phyloP scores from a whole-genome alignment of 345 rosid species.

The Atalantia buxifolia region DNA sequence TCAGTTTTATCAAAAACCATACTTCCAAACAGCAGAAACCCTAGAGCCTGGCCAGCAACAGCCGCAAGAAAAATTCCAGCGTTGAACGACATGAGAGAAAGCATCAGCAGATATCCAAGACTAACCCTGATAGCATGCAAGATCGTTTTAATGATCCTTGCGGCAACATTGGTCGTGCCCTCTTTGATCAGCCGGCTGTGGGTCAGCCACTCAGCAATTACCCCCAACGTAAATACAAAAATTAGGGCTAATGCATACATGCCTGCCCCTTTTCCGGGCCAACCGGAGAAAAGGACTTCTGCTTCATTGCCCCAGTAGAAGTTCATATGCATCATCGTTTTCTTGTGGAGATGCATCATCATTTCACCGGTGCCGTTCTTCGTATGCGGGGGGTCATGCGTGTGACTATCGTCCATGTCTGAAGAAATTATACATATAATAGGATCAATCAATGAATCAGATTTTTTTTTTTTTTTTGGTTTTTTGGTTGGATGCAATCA shows the following conservation, averaged over 20 bases:
- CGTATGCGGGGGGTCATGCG: background rate
- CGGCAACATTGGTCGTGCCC: background rate
- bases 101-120: constrained; percentile 36
- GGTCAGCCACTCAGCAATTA: constrained; percentile 34
- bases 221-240: constrained; percentile 26
- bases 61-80: constrained; percentile 39
- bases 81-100: constrained; percentile 50
- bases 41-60: constrained; percentile 39
- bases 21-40: constrained; percentile 38
- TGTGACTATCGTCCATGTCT: constrained; percentile 4
- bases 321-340: constrained; percentile 39
- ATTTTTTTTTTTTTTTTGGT: too few species aligned
- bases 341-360: background rate
- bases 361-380: background rate
- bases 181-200: constrained; percentile 22
- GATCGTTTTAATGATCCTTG: constrained; percentile 26
- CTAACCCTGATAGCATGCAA: constrained; percentile 30
- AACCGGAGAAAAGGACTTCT: constrained; percentile 37
- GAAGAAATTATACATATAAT: background rate
- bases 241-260: constrained; percentile 37
- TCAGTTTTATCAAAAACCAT: constrained; percentile 20
- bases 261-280: constrained; percentile 33
- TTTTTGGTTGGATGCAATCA: background rate
- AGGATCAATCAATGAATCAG: background rate
- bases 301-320: constrained; percentile 42